These are phyloP conservation scores for Curvularia sp. DNA, from an alignment of 2,329 filamentous ascomycete species.

Conservation along the genomic window DNA sequence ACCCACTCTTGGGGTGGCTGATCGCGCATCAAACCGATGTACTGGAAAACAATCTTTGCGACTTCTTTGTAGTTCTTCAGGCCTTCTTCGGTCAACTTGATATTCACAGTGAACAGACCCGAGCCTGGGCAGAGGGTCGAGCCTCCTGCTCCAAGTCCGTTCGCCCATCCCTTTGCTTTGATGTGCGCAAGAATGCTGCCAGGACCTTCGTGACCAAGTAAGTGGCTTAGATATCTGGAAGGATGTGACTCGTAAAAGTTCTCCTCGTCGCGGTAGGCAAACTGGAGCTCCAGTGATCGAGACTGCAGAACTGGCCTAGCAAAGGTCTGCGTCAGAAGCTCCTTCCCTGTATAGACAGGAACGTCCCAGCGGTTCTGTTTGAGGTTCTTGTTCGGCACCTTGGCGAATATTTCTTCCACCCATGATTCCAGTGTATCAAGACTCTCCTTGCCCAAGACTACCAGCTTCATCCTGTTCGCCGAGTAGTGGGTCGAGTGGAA, in stretches of 20 bases:
- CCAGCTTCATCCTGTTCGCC: slow-evolving; percentile 91
- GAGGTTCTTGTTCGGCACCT: slow-evolving; percentile 81
- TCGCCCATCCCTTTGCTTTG: slow-evolving; percentile 90
- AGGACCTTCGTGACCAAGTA: slow-evolving; percentile 91
- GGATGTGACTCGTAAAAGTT: slow-evolving; percentile 79
- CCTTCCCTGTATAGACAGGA: slow-evolving; percentile 64
- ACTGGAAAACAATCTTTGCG: slow-evolving; percentile 85
- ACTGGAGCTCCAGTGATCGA: slow-evolving; percentile 78
- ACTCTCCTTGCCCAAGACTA: slow-evolving; percentile 80
- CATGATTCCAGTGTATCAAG: slow-evolving; percentile 83
- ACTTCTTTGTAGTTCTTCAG: slow-evolving; percentile 83
- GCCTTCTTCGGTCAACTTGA: slow-evolving; percentile 84
- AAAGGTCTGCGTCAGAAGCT: slow-evolving; percentile 76
- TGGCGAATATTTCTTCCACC: slow-evolving; percentile 83
- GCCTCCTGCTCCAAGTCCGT: slow-evolving; percentile 78
- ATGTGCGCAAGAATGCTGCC: slow-evolving; percentile 90
- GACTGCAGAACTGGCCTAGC: slow-evolving; percentile 92
- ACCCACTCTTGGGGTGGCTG: slow-evolving; percentile 88
- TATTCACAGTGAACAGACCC: slow-evolving; percentile 78
- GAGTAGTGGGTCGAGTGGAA: slow-evolving; percentile 92
- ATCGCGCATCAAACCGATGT: slow-evolving; percentile 84
- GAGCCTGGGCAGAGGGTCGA: slow-evolving; percentile 80
- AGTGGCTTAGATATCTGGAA: slow-evolving; percentile 82
- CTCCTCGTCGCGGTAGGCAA: slow-evolving; percentile 87
- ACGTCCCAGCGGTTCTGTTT: slow-evolving; percentile 72